Percentiles rank a stretch among this genome's conserved stretches.
Conservation (phyloP, 805 yeast genomes). For the Grigorovia yakushimaensis region DNA sequence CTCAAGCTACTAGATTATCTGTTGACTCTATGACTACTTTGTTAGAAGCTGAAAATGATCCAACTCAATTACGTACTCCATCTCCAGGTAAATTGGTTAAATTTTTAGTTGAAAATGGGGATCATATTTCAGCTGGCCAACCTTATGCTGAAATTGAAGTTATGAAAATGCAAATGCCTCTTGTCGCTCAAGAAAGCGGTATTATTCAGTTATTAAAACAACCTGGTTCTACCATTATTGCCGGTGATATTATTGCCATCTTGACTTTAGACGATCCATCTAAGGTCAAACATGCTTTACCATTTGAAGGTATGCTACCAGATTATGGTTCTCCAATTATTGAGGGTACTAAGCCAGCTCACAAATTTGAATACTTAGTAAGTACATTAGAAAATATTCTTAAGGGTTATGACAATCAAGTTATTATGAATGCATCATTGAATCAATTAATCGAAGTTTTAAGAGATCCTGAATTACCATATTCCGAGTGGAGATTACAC, state of each 20-base stretch:
- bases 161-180: slow-evolving; percentile 99
- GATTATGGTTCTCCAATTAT: slow-evolving; percentile 75
- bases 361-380: slow-evolving; percentile 52
- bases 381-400: slow-evolving; percentile 67
- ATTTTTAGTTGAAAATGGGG: slow-evolving; percentile 90
- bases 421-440: slow-evolving; percentile 78
- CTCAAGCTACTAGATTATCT: slow-evolving; percentile 85
- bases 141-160: slow-evolving; percentile 98
- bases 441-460: slow-evolving; percentile 61
- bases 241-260: slow-evolving; percentile 95
- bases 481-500: slow-evolving; percentile 80
- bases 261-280: slow-evolving; percentile 93
- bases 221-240: slow-evolving; percentile 94
- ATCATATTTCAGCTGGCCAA: slow-evolving; percentile 83
- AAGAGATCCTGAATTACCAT: slow-evolving; percentile 77
- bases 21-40: slow-evolving; percentile 93
- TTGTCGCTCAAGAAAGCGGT: slow-evolving; percentile 90
- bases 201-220: slow-evolving; percentile 85
- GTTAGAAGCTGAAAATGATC: slow-evolving; percentile 92
- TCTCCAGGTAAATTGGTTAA: slow-evolving; percentile 97
- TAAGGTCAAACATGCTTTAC: slow-evolving; percentile 92
- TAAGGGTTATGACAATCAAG: slow-evolving; percentile 91
- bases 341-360: slow-evolving; percentile 75
- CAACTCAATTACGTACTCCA: slow-evolving; percentile 96
- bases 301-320: slow-evolving; percentile 90